Evolutionary conservation across 2,329 filamentous ascomycete species (phyloP).

Genomic region (Microsporum audouinii): DNA sequence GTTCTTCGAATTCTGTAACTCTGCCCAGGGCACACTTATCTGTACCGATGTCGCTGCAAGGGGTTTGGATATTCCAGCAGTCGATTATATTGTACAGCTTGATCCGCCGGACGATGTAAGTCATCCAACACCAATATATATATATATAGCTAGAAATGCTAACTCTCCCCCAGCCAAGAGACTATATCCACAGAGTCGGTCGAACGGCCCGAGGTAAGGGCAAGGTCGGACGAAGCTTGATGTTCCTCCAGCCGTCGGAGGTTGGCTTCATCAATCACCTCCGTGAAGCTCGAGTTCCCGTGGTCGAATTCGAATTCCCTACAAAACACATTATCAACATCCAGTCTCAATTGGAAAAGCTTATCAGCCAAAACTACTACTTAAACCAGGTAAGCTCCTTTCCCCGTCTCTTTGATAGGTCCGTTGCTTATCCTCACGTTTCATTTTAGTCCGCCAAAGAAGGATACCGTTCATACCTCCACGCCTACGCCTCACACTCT

Average conservation of each 20-base stretch:
- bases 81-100: constrained; percentile 95
- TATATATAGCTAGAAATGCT: neutral
- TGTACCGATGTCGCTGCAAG: constrained; percentile 94
- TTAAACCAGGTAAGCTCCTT: constrained; percentile 59
- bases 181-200: constrained; percentile 93
- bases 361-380: constrained; percentile 93
- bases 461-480: constrained; percentile 78
- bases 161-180: constrained; percentile 43
- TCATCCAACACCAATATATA: neutral
- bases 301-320: constrained; percentile 94
- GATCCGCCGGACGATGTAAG: constrained; percentile 70
- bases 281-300: constrained; percentile 80
- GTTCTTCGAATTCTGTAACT: constrained; percentile 92
- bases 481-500: constrained; percentile 83
- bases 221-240: constrained; percentile 73
- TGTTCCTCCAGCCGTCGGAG: constrained; percentile 88
- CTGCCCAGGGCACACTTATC: constrained; percentile 74
- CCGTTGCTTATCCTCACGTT: constrained; percentile 5
- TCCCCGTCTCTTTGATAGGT: constrained; percentile 5
- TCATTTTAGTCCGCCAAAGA: constrained; percentile 49
- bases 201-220: constrained; percentile 79
- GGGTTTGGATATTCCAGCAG: constrained; percentile 87
- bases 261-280: constrained; percentile 85
- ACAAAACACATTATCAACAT: constrained; percentile 83
- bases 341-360: constrained; percentile 81